phyloP scores from a whole-genome alignment of 2,329 filamentous ascomycete species.

The Colletotrichum melonis region DNA sequence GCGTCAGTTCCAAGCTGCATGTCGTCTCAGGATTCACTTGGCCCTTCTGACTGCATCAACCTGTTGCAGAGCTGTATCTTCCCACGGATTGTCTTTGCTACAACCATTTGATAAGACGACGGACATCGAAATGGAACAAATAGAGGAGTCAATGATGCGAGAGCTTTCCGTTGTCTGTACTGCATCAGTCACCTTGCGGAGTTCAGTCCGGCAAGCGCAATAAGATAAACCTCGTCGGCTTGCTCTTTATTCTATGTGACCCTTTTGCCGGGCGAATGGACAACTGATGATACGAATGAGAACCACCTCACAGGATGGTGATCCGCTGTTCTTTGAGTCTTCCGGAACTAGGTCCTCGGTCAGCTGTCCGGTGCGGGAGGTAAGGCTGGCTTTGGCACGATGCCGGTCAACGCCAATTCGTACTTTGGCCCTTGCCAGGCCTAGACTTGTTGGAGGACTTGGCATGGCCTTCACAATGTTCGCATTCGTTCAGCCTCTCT shows the following conservation, averaged over 20 bases:
- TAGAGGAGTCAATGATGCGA: background rate
- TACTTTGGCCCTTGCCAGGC: background rate
- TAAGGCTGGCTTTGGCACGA: background rate
- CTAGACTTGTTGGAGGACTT: background rate
- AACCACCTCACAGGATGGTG: background rate
- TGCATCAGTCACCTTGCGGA: background rate
- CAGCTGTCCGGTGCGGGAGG: background rate
- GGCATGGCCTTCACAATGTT: background rate
- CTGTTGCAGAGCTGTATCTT: background rate
- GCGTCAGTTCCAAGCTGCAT: conserved; percentile 5
- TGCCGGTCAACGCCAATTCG: background rate
- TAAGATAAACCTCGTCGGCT: background rate
- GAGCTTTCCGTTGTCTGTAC: background rate
- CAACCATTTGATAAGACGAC: conserved; percentile 13
- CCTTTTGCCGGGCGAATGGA: background rate
- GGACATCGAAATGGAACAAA: background rate
- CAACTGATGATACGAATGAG: background rate
- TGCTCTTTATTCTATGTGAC: background rate
- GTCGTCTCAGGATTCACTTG: background rate
- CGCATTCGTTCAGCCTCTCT: background rate
- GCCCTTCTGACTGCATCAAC: background rate
- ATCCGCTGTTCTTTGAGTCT: background rate
- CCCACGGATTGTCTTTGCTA: background rate
- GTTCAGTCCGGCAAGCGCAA: background rate
- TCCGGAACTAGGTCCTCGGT: background rate